Percentiles rank a stretch among this genome's conserved stretches.
These are phyloP conservation scores for Lipomyces anomalus DNA, from an alignment of 805 yeast species.

Conservation along the genomic window DNA sequence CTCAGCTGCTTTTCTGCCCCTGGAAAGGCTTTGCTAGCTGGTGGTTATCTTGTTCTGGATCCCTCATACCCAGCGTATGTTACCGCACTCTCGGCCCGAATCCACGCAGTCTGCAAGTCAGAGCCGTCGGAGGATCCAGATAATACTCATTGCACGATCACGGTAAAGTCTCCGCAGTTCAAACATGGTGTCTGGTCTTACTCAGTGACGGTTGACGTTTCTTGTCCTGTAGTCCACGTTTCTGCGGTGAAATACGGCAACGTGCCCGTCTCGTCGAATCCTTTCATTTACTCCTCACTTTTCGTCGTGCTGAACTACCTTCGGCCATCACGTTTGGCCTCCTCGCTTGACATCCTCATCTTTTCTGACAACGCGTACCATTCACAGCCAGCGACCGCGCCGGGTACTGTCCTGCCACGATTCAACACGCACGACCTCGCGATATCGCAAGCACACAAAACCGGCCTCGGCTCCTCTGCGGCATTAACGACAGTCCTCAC, in stretches of 20 bases:
- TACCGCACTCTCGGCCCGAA: conserved; percentile 81
- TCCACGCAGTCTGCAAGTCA: conserved; percentile 60
- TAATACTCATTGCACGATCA: conserved; percentile 33
- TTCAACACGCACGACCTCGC: conserved; percentile 57
- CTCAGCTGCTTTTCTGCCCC: conserved; percentile 86
- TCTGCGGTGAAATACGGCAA: not conserved
- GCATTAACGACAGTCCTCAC: conserved; percentile 80
- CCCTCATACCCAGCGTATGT: conserved; percentile 71
- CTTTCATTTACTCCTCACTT: conserved; percentile 66
- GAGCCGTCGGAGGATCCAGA: conserved; percentile 4
- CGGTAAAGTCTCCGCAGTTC: conserved; percentile 73
- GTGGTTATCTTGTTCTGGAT: conserved; percentile 88
- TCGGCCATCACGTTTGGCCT: conserved; percentile 30
- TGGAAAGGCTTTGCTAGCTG: conserved; percentile 89
- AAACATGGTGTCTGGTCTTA: conserved; percentile 64
- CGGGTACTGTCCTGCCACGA: conserved; percentile 25
- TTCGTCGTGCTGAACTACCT: conserved; percentile 49
- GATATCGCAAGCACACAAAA: conserved; percentile 75
- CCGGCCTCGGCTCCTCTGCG: conserved; percentile 95
- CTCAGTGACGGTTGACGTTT: conserved; percentile 6
- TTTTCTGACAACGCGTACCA: conserved; percentile 88
- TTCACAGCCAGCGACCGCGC: conserved; percentile 49
- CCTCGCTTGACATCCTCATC: conserved; percentile 46
- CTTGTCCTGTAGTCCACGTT: conserved; percentile 11
- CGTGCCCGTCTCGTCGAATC: conserved; percentile 41